Evolutionary conservation across 192 early-diverging fungal genomes (phyloP).

Genomic region (Podila verticillata): DNA sequence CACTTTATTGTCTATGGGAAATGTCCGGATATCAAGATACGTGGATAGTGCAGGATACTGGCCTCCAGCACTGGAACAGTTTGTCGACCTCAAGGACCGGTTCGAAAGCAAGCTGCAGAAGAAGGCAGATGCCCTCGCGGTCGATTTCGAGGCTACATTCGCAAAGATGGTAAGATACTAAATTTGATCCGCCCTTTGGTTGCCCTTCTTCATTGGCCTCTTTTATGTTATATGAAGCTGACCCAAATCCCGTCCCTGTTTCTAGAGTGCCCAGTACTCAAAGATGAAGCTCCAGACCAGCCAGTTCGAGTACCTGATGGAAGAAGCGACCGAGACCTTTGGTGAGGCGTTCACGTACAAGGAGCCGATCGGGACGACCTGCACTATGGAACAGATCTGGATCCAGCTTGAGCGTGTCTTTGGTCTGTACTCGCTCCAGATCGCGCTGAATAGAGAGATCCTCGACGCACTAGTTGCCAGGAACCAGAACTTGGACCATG

Average conservation of each 20-base stretch:
- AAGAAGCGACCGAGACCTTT: conserved; percentile 50
- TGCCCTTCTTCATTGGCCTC: too few relatives aligned
- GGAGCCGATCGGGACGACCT: conserved; percentile 46
- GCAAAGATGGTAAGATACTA: conserved; percentile 48
- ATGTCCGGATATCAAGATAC: conserved; percentile 11
- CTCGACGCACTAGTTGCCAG: conserved; percentile 25
- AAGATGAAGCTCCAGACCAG: conserved; percentile 54
- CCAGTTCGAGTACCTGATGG: conserved; percentile 52
- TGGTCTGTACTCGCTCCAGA: conserved; percentile 34
- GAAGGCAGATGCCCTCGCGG: conserved; percentile 24
- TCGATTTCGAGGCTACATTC: conserved; percentile 43
- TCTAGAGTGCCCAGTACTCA: conserved; percentile 48
- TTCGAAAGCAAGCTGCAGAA: conserved; percentile 42
- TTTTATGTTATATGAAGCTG: too few relatives aligned
- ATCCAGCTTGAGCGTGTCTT: conserved; percentile 28
- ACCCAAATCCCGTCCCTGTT: background rate
- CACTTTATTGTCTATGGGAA: background rate
- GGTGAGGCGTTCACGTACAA: conserved; percentile 46
- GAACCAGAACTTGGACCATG: conserved; percentile 9
- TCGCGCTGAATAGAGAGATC: conserved; percentile 28
- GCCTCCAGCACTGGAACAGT: conserved; percentile 37
- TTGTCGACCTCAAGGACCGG: conserved; percentile 48
- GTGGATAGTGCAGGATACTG: conserved; percentile 48
- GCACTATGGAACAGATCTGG: conserved; percentile 52
- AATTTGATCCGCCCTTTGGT: too few relatives aligned